phyloP scores from a whole-genome alignment of 2,329 filamentous ascomycete species.

The Fusarium continuum region DNA sequence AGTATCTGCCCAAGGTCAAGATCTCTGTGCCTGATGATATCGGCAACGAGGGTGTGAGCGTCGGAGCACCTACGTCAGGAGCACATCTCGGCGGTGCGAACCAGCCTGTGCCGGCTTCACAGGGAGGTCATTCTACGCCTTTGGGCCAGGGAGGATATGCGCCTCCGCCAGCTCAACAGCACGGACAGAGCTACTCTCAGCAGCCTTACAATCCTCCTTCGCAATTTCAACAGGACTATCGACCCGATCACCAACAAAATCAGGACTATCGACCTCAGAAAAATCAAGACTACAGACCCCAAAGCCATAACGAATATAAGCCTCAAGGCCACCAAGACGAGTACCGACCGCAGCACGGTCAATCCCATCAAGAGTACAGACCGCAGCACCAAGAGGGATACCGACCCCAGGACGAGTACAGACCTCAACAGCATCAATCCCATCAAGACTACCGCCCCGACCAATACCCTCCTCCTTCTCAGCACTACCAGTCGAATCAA shows the following conservation, averaged over 20 bases:
- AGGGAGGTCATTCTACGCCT: conserved; percentile 27
- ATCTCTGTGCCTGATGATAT: conserved; percentile 58
- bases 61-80: conserved; percentile 49
- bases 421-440: conserved; percentile 24
- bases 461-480: conserved; percentile 24
- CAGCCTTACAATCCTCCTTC: conserved; percentile 41
- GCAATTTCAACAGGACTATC: conserved; percentile 36
- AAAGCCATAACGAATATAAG: not conserved
- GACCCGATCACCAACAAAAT: conserved; percentile 21
- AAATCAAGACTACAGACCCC: conserved; percentile 2
- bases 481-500: conserved; percentile 22
- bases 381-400: conserved; percentile 14
- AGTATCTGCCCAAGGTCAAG: conserved; percentile 56
- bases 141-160: conserved; percentile 18
- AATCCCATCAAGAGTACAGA: conserved; percentile 13
- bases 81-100: conserved; percentile 47
- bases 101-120: conserved; percentile 37
- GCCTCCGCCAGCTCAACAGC: conserved; percentile 19
- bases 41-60: conserved; percentile 56
- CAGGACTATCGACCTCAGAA: conserved; percentile 6
- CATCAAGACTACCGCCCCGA: conserved; percentile 38
- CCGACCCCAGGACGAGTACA: conserved; percentile 17
- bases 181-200: conserved; percentile 36
- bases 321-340: conserved; percentile 9
- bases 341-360: conserved; percentile 5